Conservation (phyloP, 352 stramenopile species). For the Phytophthora multivora region DNA sequence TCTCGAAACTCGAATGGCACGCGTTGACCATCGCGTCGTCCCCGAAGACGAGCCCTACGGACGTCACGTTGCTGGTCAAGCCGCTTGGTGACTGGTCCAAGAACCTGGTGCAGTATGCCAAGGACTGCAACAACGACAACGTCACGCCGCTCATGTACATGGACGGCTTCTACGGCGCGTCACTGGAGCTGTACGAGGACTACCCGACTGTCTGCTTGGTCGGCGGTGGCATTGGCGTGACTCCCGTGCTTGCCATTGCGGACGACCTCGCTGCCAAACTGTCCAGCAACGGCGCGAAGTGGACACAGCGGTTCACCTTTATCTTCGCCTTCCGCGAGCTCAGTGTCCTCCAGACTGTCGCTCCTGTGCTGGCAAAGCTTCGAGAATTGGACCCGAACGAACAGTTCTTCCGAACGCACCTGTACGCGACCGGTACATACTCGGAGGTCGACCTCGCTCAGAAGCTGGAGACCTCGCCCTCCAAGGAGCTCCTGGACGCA, state of each 20-base stretch:
- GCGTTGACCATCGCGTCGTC: conserved; percentile 62
- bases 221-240: conserved; percentile 50
- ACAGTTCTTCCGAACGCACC: conserved; percentile 36
- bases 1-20: conserved; percentile 68
- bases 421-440: conserved; percentile 37
- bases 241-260: conserved; percentile 49
- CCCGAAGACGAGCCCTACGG: conserved; percentile 39
- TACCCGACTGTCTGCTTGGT: conserved; percentile 55
- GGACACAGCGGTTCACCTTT: conserved; percentile 47
- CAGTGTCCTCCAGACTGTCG: conserved; percentile 35
- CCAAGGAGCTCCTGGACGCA: conserved; percentile 18
- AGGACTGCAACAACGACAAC: conserved; percentile 38
- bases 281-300: conserved; percentile 28
- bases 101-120: conserved; percentile 45
- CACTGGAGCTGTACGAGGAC: conserved; percentile 50
- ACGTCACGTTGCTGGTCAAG: conserved; percentile 57
- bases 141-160: conserved; percentile 48
- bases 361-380: conserved; percentile 38
- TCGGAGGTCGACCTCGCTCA: conserved; percentile 26
- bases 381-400: conserved; percentile 44
- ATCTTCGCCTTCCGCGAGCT: conserved; percentile 51
- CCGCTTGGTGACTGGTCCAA: conserved; percentile 55
- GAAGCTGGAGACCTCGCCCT: conserved; percentile 16
- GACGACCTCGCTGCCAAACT: conserved; percentile 47
- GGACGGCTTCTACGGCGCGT: conserved; percentile 59